Evolutionary conservation across 1,284 basidiomycete species (phyloP).

Genomic region (Pyrrhoderma noxium): DNA sequence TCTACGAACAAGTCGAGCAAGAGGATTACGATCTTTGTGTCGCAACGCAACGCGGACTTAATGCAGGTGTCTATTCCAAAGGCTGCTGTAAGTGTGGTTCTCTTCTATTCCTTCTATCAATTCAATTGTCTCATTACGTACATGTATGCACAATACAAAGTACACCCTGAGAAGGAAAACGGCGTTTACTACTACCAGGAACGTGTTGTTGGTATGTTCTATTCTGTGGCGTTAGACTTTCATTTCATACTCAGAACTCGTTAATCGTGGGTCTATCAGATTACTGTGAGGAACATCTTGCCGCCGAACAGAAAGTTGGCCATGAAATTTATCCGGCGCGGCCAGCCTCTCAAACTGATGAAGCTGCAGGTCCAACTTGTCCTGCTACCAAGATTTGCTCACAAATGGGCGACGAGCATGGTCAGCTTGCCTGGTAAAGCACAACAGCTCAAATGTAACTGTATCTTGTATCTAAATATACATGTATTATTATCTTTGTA

Average conservation of each 20-base stretch:
- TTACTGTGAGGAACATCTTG: constrained; percentile 19
- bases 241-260: neutral
- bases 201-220: constrained; percentile 15
- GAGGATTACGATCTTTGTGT: constrained; percentile 23
- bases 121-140: neutral
- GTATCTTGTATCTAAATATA: too few relatives aligned
- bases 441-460: too few relatives aligned
- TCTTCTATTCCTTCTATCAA: neutral
- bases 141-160: neutral
- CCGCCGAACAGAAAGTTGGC: constrained; percentile 20
- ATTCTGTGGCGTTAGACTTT: neutral
- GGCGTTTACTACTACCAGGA: constrained; percentile 24
- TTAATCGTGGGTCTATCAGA: constrained; percentile 3
- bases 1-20: constrained; percentile 22
- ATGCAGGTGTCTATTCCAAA: constrained; percentile 23
- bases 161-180: constrained; percentile 23
- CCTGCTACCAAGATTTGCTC: constrained; percentile 10
- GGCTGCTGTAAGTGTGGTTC: constrained; percentile 17
- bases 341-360: constrained; percentile 13
- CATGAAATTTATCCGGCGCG: constrained; percentile 23
- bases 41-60: constrained; percentile 23
- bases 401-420: constrained; percentile 7
- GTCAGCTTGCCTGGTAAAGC: constrained; percentile 9
- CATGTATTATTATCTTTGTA: too few relatives aligned
- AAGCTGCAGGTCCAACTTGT: constrained; percentile 4